phyloP scores from a whole-genome alignment of 2,329 filamentous ascomycete genomes.

The Pestalotiopsis sp. region DNA sequence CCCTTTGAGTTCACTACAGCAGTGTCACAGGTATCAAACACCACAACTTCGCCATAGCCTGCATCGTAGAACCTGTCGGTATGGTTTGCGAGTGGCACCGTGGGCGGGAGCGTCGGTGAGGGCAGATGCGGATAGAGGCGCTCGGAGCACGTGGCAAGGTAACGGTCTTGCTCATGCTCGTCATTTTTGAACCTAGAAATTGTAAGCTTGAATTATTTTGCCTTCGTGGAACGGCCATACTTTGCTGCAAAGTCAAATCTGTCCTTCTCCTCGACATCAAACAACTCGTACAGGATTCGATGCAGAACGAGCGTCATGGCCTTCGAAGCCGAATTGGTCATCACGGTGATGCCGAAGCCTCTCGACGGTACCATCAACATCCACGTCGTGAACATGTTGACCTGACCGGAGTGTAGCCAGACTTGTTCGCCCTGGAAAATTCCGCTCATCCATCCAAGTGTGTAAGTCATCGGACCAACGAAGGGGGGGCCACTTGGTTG shows the following conservation, averaged over 20 bases:
- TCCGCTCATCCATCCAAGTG: slow-evolving; percentile 31
- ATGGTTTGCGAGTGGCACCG: slow-evolving; percentile 13
- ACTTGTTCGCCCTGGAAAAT: slow-evolving; percentile 28
- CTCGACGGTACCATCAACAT: slow-evolving; percentile 36
- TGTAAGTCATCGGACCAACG: slow-evolving; percentile 26
- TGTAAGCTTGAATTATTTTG: background rate
- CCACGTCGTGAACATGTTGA: slow-evolving; percentile 28
- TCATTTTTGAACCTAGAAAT: background rate
- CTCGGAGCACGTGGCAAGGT: slow-evolving; percentile 15
- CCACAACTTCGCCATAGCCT: slow-evolving; percentile 16
- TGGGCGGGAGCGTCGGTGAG: slow-evolving; percentile 13
- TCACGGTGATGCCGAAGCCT: slow-evolving; percentile 34
- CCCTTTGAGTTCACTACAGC: background rate
- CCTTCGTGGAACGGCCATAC: slow-evolving; percentile 2
- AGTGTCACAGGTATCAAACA: slow-evolving; percentile 11
- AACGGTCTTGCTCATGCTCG: background rate
- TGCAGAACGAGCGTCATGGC: slow-evolving; percentile 25
- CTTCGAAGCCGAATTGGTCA: slow-evolving; percentile 25
- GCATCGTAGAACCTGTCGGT: slow-evolving; percentile 16
- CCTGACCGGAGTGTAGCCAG: slow-evolving; percentile 33
- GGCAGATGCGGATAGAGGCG: slow-evolving; percentile 19
- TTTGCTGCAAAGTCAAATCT: slow-evolving; percentile 17
- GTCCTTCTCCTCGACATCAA: slow-evolving; percentile 16
- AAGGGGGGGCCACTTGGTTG: slow-evolving; percentile 18
- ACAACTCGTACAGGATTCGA: slow-evolving; percentile 32